These are phyloP conservation scores for Trichoderma koningii DNA, from an alignment of 2,329 filamentous ascomycete genomes.

Conservation along the genomic window DNA sequence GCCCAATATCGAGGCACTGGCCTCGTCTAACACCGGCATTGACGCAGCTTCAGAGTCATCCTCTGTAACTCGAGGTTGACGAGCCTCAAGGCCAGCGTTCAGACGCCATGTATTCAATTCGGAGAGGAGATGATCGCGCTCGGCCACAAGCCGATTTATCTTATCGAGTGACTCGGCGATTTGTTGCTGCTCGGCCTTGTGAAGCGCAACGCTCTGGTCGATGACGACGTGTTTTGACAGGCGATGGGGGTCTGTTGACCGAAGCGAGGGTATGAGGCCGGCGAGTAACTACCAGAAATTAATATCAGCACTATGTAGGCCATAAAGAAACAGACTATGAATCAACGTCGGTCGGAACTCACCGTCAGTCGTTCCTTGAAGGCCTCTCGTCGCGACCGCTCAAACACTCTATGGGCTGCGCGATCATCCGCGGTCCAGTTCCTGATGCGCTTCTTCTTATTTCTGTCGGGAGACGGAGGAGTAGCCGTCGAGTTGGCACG, in stretches of 20 bases:
- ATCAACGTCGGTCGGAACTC: slow-evolving; percentile 25
- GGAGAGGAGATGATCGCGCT: slow-evolving; percentile 36
- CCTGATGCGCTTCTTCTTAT: slow-evolving; percentile 41
- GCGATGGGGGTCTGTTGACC: slow-evolving; percentile 40
- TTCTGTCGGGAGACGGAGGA: slow-evolving; percentile 1
- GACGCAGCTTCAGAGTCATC: background rate
- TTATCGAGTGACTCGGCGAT: slow-evolving; percentile 30
- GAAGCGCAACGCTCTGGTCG: slow-evolving; percentile 41
- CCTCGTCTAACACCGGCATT: slow-evolving; percentile 1
- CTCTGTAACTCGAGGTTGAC: slow-evolving; percentile 4
- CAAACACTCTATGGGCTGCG: slow-evolving; percentile 45
- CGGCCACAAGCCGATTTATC: slow-evolving; percentile 31
- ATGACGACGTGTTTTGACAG: slow-evolving; percentile 46
- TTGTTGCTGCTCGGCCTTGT: slow-evolving; percentile 33
- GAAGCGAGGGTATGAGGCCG: slow-evolving; percentile 39
- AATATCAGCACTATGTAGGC: background rate
- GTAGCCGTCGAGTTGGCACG: background rate
- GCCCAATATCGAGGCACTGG: background rate
- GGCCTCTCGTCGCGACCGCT: slow-evolving; percentile 45
- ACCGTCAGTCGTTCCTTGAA: slow-evolving; percentile 45
- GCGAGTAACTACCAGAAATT: slow-evolving; percentile 39
- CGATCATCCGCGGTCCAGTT: slow-evolving; percentile 47
- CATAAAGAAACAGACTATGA: background rate
- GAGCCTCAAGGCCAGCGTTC: slow-evolving; percentile 23
- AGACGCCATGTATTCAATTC: slow-evolving; percentile 36